Evolutionary conservation across 257 asterid species (phyloP), one percentile per base, ranked within the genome.

Genomic region (Plantago elongata): DNA sequence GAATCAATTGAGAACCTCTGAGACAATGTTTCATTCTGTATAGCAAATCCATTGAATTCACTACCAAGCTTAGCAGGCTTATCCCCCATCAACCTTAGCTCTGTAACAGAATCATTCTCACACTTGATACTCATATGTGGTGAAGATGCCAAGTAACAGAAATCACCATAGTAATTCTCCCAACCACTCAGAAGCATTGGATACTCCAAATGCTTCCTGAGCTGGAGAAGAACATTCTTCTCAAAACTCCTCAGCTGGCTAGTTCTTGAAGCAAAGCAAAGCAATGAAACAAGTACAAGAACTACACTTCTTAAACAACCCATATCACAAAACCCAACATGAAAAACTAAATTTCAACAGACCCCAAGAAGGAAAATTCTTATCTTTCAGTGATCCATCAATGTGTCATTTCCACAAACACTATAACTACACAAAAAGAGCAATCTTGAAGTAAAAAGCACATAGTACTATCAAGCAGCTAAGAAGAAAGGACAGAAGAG

Each of bases 121-220:
- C 97, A 92, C 27, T 81, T 71, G 76, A 92, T 78, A 77, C 77
- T 83, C 78, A 84, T n/a, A 45, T 78, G 82, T 0, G 87, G 84
- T 42, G 95, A 76, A 40, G 89, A 75, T 14, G 83, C 40, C 69
- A 75, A 60, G 62, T 17, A 34, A 67, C 99, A 92, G 18, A 86
- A 74, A 68, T 92, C 99, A 7, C 73, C 85, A 47, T 61, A 46
- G 77, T 69, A 65, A 63, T 77, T 77, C 42, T 77, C 89, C 99
- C 90, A 84, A 63, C 51, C 54, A 17, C 61, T 69, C 29, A 92
- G 72, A 13, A 51, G 71, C 69, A 66, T 38, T 64, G 99, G 97
- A 78, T 80, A 80, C 71, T 87, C 94, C 63, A 92, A 72, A 65
- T 89, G 96, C 85, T 86, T 92, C 83, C 89, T 72, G 61, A 89